Conservation (phyloP, 192 early-diverging fungal species). For the Coemansia sp. region DNA sequence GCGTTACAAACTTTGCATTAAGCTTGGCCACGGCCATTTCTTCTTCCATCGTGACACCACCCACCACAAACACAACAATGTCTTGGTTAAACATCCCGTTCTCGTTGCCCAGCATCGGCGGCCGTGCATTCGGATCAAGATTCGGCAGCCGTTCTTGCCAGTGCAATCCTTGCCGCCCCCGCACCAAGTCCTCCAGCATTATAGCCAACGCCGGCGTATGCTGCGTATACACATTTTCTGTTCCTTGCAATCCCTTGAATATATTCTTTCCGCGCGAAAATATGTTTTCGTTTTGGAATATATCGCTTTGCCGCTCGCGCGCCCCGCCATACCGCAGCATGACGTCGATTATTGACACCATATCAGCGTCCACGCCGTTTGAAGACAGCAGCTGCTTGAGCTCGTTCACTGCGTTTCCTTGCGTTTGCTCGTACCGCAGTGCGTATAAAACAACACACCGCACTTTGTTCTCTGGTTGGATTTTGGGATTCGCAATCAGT, state of each 20-base stretch:
- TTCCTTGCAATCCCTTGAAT: constrained; percentile 92
- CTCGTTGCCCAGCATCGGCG: constrained; percentile 31
- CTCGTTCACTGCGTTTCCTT: constrained; percentile 67
- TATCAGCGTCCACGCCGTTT: constrained; percentile 69
- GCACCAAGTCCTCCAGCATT: constrained; percentile 74
- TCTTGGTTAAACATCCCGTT: constrained; percentile 77
- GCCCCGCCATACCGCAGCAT: constrained; percentile 77
- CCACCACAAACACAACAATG: constrained; percentile 93
- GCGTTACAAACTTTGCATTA: constrained; percentile 63
- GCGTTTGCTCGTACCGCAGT: constrained; percentile 84
- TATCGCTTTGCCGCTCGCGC: constrained; percentile 79
- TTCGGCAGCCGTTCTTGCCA: constrained; percentile 57
- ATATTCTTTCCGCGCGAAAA: constrained; percentile 83
- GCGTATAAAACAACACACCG: constrained; percentile 84
- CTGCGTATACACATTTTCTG: constrained; percentile 98
- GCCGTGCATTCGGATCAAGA: constrained; percentile 38
- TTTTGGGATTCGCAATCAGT: constrained; percentile 64
- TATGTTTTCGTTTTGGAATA: constrained; percentile 86
- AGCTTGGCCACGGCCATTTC: constrained; percentile 82
- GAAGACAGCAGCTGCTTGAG: constrained; percentile 74
- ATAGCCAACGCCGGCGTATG: constrained; percentile 84
- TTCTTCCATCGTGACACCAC: constrained; percentile 94
- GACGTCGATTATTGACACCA: constrained; percentile 68
- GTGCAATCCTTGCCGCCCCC: constrained; percentile 58
- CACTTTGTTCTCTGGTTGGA: constrained; percentile 74